phyloP scores from a whole-genome alignment of 768 basidiomycete species.

The Hebeloma cylindrosporum region DNA sequence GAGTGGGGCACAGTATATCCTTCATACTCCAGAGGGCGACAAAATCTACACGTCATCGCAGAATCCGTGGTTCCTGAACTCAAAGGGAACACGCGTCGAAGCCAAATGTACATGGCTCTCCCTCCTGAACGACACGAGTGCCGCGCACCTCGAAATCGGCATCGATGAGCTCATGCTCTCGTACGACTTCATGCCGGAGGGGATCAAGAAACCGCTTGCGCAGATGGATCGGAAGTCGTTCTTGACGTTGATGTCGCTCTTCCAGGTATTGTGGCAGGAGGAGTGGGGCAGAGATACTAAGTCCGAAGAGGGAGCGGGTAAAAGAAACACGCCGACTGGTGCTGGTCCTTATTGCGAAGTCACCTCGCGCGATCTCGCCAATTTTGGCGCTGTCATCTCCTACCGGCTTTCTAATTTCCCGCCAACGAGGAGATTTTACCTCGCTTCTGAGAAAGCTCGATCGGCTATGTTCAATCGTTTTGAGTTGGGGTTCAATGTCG shows the following conservation, averaged over 20 bases:
- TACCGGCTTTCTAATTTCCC: neutral
- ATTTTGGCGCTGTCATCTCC: conserved; percentile 8
- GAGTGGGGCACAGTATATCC: conserved; percentile 4
- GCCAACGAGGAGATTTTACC: neutral
- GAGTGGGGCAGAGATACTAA: neutral
- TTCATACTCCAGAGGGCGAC: conserved; percentile 2
- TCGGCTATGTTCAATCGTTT: conserved; percentile 10
- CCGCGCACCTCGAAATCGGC: conserved; percentile 3
- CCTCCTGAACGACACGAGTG: conserved; percentile 2
- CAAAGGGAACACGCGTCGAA: conserved; percentile 3
- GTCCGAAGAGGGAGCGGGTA: neutral
- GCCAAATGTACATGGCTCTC: conserved; percentile 8
- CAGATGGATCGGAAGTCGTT: conserved; percentile 9
- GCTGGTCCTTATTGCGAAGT: conserved; percentile 9
- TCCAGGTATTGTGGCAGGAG: conserved; percentile 10
- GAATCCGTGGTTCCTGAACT: conserved; percentile 6
- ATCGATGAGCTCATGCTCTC: conserved; percentile 3
- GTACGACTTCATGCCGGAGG: conserved; percentile 11
- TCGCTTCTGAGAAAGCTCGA: conserved; percentile 6
- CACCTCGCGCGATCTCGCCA: conserved; percentile 6
- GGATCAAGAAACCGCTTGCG: conserved; percentile 8
- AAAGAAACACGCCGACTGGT: conserved; percentile 2
- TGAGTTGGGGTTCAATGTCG: conserved; percentile 6
- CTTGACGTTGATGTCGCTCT: conserved; percentile 7
- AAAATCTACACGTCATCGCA: conserved; percentile 4